Base-by-base conservation (phyloP, 2,329 filamentous ascomycete species). In the Esteya vermicola region DNA sequence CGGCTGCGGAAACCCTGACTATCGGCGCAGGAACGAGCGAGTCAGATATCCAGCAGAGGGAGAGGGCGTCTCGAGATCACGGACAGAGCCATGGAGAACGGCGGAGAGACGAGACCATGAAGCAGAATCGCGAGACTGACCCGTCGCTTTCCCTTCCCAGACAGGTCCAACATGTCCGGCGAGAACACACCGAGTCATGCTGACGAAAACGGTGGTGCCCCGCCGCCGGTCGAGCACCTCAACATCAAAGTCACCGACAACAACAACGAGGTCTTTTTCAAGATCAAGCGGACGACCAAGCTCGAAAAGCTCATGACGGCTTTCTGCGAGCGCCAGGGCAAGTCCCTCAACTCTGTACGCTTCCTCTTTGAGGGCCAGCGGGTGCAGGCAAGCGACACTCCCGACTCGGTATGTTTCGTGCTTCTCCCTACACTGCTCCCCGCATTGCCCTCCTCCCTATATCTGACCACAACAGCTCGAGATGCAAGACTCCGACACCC, bases 181-280 rank as follows among this genome's bases (percentile, higher is more conserved):
- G 63, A 65, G 45, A 64, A 68, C 52, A 43, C 37, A n/a, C 34
- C 37, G 12, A 45, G 44, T 36, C 32, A 42, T 28, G 38, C 35
- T 16, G 42, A 38, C 9, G 35, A 35, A 12, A 35, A 16, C 41
- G 36, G 34, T 26, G 58, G 67, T 20, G 64, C 68, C 41, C 33
- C 45, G 5, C 23, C 42, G 16, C 37, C 45, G 8, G 36, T 37
- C 16, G 89, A 96, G 64, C 91, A 98, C 61, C 70, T 98, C 6
- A 98, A 98, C 65, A 96, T 98, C 66, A 98, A 98, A 61, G 91
- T 98, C 13, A 96, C 91, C 0, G 91, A 98, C 53, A 95, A 93
- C 67, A 95, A 95, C 67, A 98, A 98, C 59, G 91, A 98, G 59
- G 89, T 98, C 53, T 98, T 96, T 62, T 98, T 98, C 71, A 98